Evolutionary conservation across 768 basidiomycete genomes (phyloP).

Genomic region (Boletus coccyginus): DNA sequence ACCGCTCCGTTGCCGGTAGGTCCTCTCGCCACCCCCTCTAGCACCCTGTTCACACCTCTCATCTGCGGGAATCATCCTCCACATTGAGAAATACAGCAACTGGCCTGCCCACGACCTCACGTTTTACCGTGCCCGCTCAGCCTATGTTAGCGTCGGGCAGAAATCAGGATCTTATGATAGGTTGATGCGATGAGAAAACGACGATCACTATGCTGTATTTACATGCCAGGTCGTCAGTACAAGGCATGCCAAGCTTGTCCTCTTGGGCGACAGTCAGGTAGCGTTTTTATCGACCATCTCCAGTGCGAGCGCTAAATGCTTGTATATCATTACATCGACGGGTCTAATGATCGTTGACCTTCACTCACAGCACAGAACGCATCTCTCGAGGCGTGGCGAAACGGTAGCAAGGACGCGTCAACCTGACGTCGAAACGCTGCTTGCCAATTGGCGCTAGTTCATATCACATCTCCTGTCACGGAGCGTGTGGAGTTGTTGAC

Average conservation of each 20-base stretch:
- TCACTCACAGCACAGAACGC: slow-evolving; percentile 74
- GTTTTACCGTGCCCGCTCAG: slow-evolving; percentile 50
- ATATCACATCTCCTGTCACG: slow-evolving; percentile 58
- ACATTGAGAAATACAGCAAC: slow-evolving; percentile 51
- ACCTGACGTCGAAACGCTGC: slow-evolving; percentile 53
- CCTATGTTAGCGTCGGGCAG: slow-evolving; percentile 64
- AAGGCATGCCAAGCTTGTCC: slow-evolving; percentile 72
- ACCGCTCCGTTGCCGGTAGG: slow-evolving; percentile 43
- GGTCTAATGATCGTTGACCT: slow-evolving; percentile 72
- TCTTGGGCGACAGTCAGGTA: slow-evolving; percentile 70
- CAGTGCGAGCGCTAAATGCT: slow-evolving; percentile 16
- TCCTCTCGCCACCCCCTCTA: slow-evolving; percentile 20
- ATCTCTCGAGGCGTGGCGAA: slow-evolving; percentile 56
- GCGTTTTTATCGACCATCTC: slow-evolving; percentile 12
- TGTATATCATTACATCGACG: slow-evolving; percentile 24
- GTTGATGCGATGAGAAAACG: slow-evolving; percentile 37
- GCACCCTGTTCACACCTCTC: slow-evolving; percentile 8
- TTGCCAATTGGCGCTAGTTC: slow-evolving; percentile 63
- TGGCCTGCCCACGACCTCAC: slow-evolving; percentile 44
- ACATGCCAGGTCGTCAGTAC: slow-evolving; percentile 78
- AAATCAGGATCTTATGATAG: slow-evolving; percentile 50
- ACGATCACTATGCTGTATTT: slow-evolving; percentile 56
- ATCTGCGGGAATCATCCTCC: slow-evolving; percentile 53
- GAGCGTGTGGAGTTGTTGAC: slow-evolving; percentile 55
- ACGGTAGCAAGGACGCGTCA: slow-evolving; percentile 44